phyloP scores from a whole-genome alignment of 257 asterid genomes.

The Solanum etuberosum region DNA sequence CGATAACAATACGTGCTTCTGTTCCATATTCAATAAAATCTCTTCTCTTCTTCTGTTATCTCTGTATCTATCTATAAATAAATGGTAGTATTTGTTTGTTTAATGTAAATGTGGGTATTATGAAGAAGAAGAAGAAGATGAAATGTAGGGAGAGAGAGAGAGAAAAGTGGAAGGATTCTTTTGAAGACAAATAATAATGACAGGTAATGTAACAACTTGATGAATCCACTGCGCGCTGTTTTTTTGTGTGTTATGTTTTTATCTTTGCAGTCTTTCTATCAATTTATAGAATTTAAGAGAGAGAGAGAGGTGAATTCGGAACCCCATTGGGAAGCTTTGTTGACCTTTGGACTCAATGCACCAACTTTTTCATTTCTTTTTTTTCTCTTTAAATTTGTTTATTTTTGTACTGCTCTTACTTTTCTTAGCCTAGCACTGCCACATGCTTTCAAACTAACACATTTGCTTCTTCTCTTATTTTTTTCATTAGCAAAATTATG shows the following conservation, averaged over 20 bases:
- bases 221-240: neutral
- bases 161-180: neutral
- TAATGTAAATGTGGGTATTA: neutral
- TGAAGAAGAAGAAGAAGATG: neutral
- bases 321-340: neutral
- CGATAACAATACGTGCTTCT: conserved; percentile 63
- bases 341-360: neutral
- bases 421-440: too few relatives aligned
- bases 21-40: conserved; percentile 61
- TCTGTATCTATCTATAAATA: neutral
- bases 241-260: neutral
- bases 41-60: conserved; percentile 21
- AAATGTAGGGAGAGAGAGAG: neutral
- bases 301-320: neutral
- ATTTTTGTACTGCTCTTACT: too few relatives aligned
- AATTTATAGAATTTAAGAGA: neutral
- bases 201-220: neutral
- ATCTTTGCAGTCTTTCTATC: neutral
- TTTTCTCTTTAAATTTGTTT: neutral
- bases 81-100: neutral
- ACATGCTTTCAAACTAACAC: too few relatives aligned
- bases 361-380: neutral
- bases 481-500: too few relatives aligned
- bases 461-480: too few relatives aligned
- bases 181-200: neutral